A percentile compares a stretch with the other conserved stretches of the same genome.
Conservation (phyloP, 768 basidiomycete genomes). For the Tulasnella sp. region DNA sequence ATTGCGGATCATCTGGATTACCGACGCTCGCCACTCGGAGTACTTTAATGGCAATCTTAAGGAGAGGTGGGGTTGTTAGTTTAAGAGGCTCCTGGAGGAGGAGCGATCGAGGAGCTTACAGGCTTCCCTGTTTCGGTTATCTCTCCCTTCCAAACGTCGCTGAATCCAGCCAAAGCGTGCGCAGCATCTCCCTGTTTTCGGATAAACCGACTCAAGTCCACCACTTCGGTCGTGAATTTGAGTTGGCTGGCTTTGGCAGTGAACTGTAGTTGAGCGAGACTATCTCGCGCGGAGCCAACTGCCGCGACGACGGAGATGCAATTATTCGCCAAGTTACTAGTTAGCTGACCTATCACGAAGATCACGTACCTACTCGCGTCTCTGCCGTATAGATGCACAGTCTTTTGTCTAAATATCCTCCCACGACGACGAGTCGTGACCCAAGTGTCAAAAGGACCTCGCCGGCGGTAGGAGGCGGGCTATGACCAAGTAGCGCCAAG, state of each 20-base stretch:
- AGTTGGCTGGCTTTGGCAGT: background rate
- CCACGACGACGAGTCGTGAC: no score
- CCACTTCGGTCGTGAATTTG: background rate
- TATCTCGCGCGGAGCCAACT: background rate
- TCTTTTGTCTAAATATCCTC: no score
- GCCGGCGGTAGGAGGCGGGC: background rate
- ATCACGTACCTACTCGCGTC: no score
- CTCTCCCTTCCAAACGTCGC: background rate
- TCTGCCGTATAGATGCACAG: no score
- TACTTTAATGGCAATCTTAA: slow-evolving; percentile 12
- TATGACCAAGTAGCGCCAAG: background rate
- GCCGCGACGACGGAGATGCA: no score
- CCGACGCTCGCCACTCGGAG: background rate
- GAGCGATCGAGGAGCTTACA: background rate
- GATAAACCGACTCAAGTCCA: background rate
- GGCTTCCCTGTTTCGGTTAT: background rate
- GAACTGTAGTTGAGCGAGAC: background rate
- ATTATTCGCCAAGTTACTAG: no score
- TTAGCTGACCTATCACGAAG: no score
- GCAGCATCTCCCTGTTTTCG: background rate
- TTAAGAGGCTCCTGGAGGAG: background rate
- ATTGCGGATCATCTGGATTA: background rate
- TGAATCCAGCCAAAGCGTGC: background rate
- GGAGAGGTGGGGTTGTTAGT: background rate
- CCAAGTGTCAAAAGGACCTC: background rate